Percentiles rank a stretch among this genome's conserved stretches.
Conservation (phyloP, 345 rosid species). For the Salix viminalis region DNA sequence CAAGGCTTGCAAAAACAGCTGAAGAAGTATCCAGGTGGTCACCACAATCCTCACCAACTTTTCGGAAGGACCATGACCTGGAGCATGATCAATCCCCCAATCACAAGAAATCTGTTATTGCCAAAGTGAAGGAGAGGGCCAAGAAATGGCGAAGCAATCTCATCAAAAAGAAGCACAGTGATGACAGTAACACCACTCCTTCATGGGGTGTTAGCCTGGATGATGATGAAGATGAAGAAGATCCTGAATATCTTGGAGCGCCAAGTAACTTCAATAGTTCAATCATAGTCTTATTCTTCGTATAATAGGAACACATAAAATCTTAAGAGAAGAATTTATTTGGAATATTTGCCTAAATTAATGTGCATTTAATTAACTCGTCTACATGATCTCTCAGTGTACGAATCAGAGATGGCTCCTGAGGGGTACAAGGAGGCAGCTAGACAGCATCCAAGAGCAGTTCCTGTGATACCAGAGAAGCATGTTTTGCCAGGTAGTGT, state of each 20-base stretch:
- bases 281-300: neutral
- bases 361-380: neutral
- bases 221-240: constrained; percentile 44
- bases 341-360: neutral
- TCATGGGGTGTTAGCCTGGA: constrained; percentile 42
- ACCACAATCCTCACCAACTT: constrained; percentile 12
- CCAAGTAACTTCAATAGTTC: constrained; percentile 44
- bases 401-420: constrained; percentile 68
- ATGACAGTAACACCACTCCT: constrained; percentile 40
- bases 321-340: neutral
- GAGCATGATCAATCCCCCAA: constrained; percentile 36
- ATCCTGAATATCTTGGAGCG: constrained; percentile 67
- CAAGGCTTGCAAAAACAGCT: constrained; percentile 15
- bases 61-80: constrained; percentile 31
- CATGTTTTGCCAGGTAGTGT: constrained; percentile 25
- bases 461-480: constrained; percentile 24
- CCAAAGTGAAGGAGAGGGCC: constrained; percentile 69
- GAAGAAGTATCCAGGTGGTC: constrained; percentile 46
- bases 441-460: constrained; percentile 45
- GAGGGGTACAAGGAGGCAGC: constrained; percentile 42
- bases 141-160: constrained; percentile 50
- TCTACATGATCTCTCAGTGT: constrained; percentile 39
- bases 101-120: constrained; percentile 59
- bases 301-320: neutral
- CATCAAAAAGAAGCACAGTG: constrained; percentile 49